Evolutionary conservation across 202 grass and related monocot genomes (phyloP), one percentile per base, ranked within the genome.

Genomic region (Cymbopogon flexuosus): DNA sequence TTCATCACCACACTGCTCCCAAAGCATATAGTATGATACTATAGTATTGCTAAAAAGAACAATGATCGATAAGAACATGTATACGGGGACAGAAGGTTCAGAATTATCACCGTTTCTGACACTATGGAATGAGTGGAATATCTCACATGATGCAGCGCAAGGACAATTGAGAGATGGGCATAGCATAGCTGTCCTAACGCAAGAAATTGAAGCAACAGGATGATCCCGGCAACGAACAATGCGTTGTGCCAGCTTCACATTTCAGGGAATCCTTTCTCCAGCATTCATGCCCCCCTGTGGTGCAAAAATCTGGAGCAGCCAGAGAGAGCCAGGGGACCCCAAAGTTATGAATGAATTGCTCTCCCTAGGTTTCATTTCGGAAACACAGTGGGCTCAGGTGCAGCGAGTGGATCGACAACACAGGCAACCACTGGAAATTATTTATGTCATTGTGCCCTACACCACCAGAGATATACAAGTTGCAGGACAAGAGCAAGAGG

Each of bases 101-200:
- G 73, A 83, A 89, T 79, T 39, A 83, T 86, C 63, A 49, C n/a
- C 62, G 45, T 7, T 36, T 63, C 87, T 86, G 83, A 89, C 73
- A 89, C 24, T 47, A 27, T 3, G 22, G 58, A 85, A 82, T 33
- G 72, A 82, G 80, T 31, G 61, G 1, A 63, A 27, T 75, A 72
- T 73, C 78, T 58, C 52, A 46, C 75, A 85, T 83, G 67, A 83
- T 83, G 51, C 41, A 43, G 18, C 7, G 47, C 39, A 35, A 63
- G 61, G 18, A 74, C 42, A 72, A 49, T 33, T 72, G 41, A 8
- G 41, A 65, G 58, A 56, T 61, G 69, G 71, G 31, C 0, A 83
- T 75, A 33, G 47, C 69, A 74, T 27, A 63, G 51, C 81, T 68
- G 35, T 77, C 70, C 79, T 66, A 45, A 73, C 27, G 66, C 39